Evolutionary conservation across 139 green algal species (phyloP), one percentile per base, ranked within the genome.

Genomic region (Edaphochlamys debaryana): DNA sequence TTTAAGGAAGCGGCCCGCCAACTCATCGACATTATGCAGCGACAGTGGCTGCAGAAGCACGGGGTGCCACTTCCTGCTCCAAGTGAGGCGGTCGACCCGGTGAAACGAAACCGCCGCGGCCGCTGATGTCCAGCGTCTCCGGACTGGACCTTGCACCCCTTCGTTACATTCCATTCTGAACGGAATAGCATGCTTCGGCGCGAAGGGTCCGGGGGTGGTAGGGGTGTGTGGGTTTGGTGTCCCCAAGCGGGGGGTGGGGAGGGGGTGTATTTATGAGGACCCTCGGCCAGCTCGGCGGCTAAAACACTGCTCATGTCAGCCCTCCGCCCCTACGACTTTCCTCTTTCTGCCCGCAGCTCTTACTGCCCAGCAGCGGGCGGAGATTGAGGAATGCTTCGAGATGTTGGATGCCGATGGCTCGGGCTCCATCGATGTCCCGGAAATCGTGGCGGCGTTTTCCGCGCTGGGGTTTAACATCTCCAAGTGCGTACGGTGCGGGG

Each of bases 331-430:
- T n/a, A 9, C 42, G 34, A 15, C 34, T 4, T 7, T 36, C 1
- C 58, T 36, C 2, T 23, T 9, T 27, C 22, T 2, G 25, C 23
- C 23, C 2, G 38, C 75, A 81, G 60, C 75, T 3, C 42, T 80
- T 25, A 72, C 60, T 1, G 60, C 75, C 3, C 75, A 81, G 30
- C 75, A 81, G n/a, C 41, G n/a, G 34, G 75, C 75, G 1, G 75
- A 81, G 30, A 81, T 81, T 4, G 37, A 72, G 41, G 75, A 81
- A 48, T 81, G 75, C 60, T 81, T 81, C 34, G 62, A 71, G 58
- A 71, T 81, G 60, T 4, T 81, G 7, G 75, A 81, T 36, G 23
- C n/a, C 9, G 75, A 81, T 11, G 75, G 75, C 60, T 72, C 60
- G 32, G 75, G 75, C 1, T 41, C 75, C 17, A 34, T 81, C 13